These are phyloP conservation scores for Asterophora parasitica DNA, from an alignment of 768 basidiomycete genomes.

Conservation along the genomic window DNA sequence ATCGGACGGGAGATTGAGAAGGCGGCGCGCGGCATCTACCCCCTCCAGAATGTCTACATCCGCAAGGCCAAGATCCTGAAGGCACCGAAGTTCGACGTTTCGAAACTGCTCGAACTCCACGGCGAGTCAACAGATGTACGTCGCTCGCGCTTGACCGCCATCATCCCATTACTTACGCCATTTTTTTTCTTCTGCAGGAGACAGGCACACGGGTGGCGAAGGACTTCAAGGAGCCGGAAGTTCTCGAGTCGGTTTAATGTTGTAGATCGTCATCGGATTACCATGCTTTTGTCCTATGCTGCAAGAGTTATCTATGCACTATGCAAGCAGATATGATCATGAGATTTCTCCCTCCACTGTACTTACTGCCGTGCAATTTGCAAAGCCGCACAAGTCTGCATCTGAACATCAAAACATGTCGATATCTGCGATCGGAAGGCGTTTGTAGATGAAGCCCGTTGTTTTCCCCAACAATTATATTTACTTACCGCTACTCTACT, in stretches of 20 bases:
- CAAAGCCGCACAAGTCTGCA: too few relatives aligned
- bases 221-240: conserved; percentile 98
- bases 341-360: too few relatives aligned
- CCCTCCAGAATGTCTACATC: conserved; percentile 97
- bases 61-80: conserved; percentile 99
- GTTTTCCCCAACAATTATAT: too few relatives aligned
- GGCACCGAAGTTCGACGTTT: conserved; percentile 93
- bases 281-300: conserved; percentile 31
- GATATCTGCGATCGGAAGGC: not conserved
- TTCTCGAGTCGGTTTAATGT: conserved; percentile 84
- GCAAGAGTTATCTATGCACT: conserved; percentile 21
- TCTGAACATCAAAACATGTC: too few relatives aligned
- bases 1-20: conserved; percentile 99
- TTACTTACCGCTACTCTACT: conserved; percentile 39
- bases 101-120: conserved; percentile 94
- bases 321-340: conserved; percentile 10
- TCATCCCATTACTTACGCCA: conserved; percentile 4
- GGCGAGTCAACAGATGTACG: conserved; percentile 91
- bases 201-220: conserved; percentile 90
- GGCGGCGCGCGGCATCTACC: conserved; percentile 93
- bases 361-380: too few relatives aligned
- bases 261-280: conserved; percentile 25
- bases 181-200: conserved; percentile 54
- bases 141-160: conserved; percentile 15
- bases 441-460: too few relatives aligned